Percentiles rank a stretch among this genome's conserved stretches.
These are phyloP conservation scores for Forsythia viridissima DNA, from an alignment of 257 asterid genomes.

Conservation along the genomic window DNA sequence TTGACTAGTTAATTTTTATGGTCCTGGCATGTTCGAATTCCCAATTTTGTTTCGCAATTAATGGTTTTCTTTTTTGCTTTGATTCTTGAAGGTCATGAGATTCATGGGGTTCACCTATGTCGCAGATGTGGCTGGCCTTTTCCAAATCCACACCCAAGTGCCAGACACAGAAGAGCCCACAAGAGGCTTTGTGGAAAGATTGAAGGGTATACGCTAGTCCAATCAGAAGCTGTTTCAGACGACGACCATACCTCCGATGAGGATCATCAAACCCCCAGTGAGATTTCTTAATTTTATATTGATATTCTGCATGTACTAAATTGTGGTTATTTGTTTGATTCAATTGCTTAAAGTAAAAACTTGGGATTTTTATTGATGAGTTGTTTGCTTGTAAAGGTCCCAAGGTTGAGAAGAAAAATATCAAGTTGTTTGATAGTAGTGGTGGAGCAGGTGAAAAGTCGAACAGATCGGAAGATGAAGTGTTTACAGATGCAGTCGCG, in stretches of 20 bases:
- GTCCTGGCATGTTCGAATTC: slow-evolving; percentile 1
- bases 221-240: slow-evolving; percentile 45
- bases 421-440: slow-evolving; percentile 34
- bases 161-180: slow-evolving; percentile 89
- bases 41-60: neutral
- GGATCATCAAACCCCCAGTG: slow-evolving; percentile 58
- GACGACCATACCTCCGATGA: slow-evolving; percentile 67
- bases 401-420: slow-evolving; percentile 32
- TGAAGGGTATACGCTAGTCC: slow-evolving; percentile 61
- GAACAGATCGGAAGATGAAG: slow-evolving; percentile 64
- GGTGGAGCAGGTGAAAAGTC: slow-evolving; percentile 47
- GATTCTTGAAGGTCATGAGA: slow-evolving; percentile 58
- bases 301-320: slow-evolving; percentile 9
- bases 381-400: slow-evolving; percentile 48
- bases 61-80: slow-evolving; percentile 7
- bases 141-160: slow-evolving; percentile 88
- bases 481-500: slow-evolving; percentile 69
- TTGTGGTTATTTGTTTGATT: slow-evolving; percentile 16
- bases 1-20: neutral
- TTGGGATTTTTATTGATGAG: neutral
- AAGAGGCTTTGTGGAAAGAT: slow-evolving; percentile 74
- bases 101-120: slow-evolving; percentile 65
- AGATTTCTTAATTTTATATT: slow-evolving; percentile 27
- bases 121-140: slow-evolving; percentile 94
- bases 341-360: neutral